Evolutionary conservation across 2,329 filamentous ascomycete genomes (phyloP).

Genomic region (Plectosphaerella sp.): DNA sequence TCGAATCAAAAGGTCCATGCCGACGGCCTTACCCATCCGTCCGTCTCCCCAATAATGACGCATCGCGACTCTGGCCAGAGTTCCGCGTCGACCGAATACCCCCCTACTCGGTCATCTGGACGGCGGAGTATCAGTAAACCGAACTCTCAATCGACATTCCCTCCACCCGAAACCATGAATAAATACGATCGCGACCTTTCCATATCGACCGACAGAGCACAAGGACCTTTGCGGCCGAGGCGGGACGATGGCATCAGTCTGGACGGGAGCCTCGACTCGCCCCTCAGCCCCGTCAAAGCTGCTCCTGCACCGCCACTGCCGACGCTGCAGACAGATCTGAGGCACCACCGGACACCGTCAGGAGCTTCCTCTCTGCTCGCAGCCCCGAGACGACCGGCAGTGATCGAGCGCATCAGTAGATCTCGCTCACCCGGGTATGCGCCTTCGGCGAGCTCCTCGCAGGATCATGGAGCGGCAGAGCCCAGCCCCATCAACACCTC

Average conservation of each 20-base stretch:
- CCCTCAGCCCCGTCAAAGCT: conserved; percentile 37
- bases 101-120: conserved; percentile 26
- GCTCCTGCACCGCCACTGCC: conserved; percentile 22
- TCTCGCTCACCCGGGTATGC: conserved; percentile 35
- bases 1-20: conserved; percentile 28
- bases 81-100: conserved; percentile 37
- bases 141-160: conserved; percentile 32
- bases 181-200: conserved; percentile 35
- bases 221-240: conserved; percentile 21
- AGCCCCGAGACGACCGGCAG: conserved; percentile 38
- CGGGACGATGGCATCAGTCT: conserved; percentile 40
- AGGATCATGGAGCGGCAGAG: conserved; percentile 53
- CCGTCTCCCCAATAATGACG: conserved; percentile 38
- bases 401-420: conserved; percentile 52
- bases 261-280: conserved; percentile 39
- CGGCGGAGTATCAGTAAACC: conserved; percentile 38
- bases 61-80: conserved; percentile 42
- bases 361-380: conserved; percentile 30
- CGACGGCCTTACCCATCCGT: conserved; percentile 15
- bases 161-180: conserved; percentile 27
- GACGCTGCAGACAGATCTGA: conserved; percentile 25
- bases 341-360: conserved; percentile 27
- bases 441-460: conserved; percentile 54
- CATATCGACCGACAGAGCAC: conserved; percentile 21
- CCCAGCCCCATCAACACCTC: conserved; percentile 54